Percentiles rank a stretch among this genome's conserved stretches.
These are phyloP conservation scores for Dryadomyces quercus-mongolicae DNA, from an alignment of 2,329 filamentous ascomycete species.

Conservation along the genomic window DNA sequence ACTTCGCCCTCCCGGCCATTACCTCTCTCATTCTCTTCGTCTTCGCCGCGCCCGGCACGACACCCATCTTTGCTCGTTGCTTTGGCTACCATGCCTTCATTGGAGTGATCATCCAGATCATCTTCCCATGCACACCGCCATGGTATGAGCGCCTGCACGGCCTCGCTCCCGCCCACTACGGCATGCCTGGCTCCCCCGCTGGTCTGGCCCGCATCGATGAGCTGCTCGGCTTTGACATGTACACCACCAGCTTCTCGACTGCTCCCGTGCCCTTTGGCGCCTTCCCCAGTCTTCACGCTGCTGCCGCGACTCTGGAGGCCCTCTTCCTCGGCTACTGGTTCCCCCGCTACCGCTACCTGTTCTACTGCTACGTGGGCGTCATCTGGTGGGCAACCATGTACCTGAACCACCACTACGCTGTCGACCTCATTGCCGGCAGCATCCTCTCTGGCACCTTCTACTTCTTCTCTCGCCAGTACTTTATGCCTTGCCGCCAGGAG, in stretches of 20 bases:
- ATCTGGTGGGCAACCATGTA: slow-evolving; percentile 99
- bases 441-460: slow-evolving; percentile 67
- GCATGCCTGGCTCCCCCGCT: slow-evolving; percentile 78
- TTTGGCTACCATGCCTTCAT: slow-evolving; percentile 90
- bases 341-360: slow-evolving; percentile 67
- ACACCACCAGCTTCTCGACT: slow-evolving; percentile 82
- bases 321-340: slow-evolving; percentile 91
- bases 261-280: slow-evolving; percentile 90
- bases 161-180: slow-evolving; percentile 81
- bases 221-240: slow-evolving; percentile 83
- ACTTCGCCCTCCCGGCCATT: slow-evolving; percentile 77
- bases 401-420: slow-evolving; percentile 90
- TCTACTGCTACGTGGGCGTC: slow-evolving; percentile 79
- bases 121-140: slow-evolving; percentile 87
- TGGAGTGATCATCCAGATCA: slow-evolving; percentile 76
- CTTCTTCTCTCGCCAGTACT: slow-evolving; percentile 69
- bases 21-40: slow-evolving; percentile 72
- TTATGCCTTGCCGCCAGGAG: slow-evolving; percentile 67
- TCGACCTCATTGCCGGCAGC: slow-evolving; percentile 79
- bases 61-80: slow-evolving; percentile 71
- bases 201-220: slow-evolving; percentile 81
- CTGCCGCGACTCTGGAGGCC: slow-evolving; percentile 76
- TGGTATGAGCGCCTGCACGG: slow-evolving; percentile 97
- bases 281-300: slow-evolving; percentile 87
- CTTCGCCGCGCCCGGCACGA: slow-evolving; percentile 74